phyloP scores from a whole-genome alignment of 192 early-diverging fungal species.

The Entophlyctis helioformis region DNA sequence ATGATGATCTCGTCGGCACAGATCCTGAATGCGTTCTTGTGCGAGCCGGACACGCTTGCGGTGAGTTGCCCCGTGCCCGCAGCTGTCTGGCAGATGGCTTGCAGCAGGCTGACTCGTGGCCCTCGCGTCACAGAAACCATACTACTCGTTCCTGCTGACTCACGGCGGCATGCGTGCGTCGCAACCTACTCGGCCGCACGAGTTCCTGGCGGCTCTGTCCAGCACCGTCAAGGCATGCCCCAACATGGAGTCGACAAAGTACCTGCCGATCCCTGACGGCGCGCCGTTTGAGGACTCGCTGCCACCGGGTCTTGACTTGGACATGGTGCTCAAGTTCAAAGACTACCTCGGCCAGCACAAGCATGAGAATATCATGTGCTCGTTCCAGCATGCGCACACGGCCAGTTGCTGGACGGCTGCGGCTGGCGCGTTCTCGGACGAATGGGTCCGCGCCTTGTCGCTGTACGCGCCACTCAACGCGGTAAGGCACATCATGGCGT shows the following conservation, averaged over 20 bases:
- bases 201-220: constrained; percentile 14
- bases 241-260: constrained; percentile 10
- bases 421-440: constrained; percentile 9
- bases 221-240: constrained; percentile 1
- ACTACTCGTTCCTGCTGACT: constrained; percentile 20
- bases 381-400: constrained; percentile 16
- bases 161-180: constrained; percentile 21
- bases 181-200: constrained; percentile 6
- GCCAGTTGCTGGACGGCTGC: constrained; percentile 9
- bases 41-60: constrained; percentile 20
- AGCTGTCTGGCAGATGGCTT: not conserved
- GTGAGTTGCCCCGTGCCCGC: constrained; percentile 2
- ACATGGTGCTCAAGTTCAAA: constrained; percentile 7
- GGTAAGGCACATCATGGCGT: no score
- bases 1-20: constrained; percentile 31
- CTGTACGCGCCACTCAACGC: constrained; percentile 24
- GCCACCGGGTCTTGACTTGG: constrained; percentile 6
- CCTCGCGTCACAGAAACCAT: constrained; percentile 11
- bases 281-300: constrained; percentile 8
- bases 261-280: constrained; percentile 1
- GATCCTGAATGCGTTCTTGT: constrained; percentile 24
- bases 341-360: constrained; percentile 12
- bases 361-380: constrained; percentile 24
- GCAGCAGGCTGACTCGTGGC: not conserved
- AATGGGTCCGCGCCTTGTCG: constrained; percentile 16